Conservation (phyloP, 2,329 filamentous ascomycete species). For the Coniella lustricola region DNA sequence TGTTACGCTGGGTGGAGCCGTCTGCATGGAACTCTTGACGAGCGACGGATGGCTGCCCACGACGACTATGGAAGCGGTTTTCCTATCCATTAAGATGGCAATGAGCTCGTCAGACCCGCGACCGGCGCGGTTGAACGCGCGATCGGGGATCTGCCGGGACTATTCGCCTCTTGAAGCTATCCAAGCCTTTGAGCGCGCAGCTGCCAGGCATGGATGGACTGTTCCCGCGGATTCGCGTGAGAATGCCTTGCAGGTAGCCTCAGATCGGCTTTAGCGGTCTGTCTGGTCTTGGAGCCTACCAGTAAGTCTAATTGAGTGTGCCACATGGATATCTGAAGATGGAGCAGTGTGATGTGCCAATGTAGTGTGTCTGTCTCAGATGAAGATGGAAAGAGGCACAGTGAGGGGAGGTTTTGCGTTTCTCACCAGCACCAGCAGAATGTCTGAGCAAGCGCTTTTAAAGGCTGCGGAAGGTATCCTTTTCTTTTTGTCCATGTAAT, state of each 20-base stretch:
- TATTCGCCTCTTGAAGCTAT: constrained; percentile 67
- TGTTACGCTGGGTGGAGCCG: constrained; percentile 74
- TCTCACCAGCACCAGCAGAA: too few species aligned
- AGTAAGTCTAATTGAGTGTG: too few species aligned
- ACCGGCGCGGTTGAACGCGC: constrained; percentile 59
- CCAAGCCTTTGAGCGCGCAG: constrained; percentile 65
- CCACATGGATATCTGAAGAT: too few species aligned
- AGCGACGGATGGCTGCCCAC: constrained; percentile 74
- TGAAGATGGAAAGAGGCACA: too few species aligned
- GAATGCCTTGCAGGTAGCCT: constrained; percentile 31
- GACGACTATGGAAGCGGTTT: constrained; percentile 67
- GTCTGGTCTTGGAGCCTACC: too few species aligned
- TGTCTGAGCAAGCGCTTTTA: too few species aligned
- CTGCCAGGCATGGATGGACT: constrained; percentile 62
- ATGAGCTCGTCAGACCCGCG: constrained; percentile 60
- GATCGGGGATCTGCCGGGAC: constrained; percentile 27
- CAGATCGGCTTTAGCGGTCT: too few species aligned
- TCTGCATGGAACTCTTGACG: constrained; percentile 79
- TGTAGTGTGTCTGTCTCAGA: too few species aligned
- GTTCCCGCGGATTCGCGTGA: constrained; percentile 56
- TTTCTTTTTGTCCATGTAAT: too few species aligned
- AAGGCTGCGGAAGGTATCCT: too few species aligned
- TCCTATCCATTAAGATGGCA: constrained; percentile 74
- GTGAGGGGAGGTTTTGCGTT: too few species aligned
- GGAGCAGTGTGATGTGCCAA: too few species aligned